Base-by-base conservation (phyloP, 257 asterid genomes). In the Scutellaria baicalensis region DNA sequence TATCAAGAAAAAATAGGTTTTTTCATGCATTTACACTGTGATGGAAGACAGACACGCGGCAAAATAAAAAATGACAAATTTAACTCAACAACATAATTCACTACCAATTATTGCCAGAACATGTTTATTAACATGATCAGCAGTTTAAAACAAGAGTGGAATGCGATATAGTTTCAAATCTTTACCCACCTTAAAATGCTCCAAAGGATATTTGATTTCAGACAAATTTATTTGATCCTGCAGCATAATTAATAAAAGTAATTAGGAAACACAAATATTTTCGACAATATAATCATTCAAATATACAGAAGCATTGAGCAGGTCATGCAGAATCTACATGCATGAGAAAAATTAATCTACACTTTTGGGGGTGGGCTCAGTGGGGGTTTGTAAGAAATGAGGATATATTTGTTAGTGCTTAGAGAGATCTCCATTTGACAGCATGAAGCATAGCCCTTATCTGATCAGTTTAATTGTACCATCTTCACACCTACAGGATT, bases 201-300 rank as follows among this genome's bases (percentile, higher is more conserved):
- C 90, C 60, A 94, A 38, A 45, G 99, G 96, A 79, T 91, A 79
- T 77, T 86, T 94, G 84, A 83, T 75, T 71, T 94, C 97, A 75
- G 88, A 88, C 76, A 94, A 36, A 55, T 81, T 85, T 77, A 94
- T 80, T 84, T 94, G 99, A 85, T 86, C 99, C 99, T 91, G 87
- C 77, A 83, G 82, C 63, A 81, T 66, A 66, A 81, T 57, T 68
- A 69, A 69, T 16, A 42, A 57, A 75, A 36, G 33, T 35, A 73
- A 79, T 84, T 77, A 84, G 75, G 8, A 48, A 64, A 59, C 4
- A 66, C 11, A 71, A 23, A 27, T 20, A 70, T 59, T 58, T 38
- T 42, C 6, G 18, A 43, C 9, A 58, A 72, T 55, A 21, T 38
- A 39, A 51, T 48, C 42, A 64, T 61, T 51, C 31, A 60, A 73